phyloP scores from a whole-genome alignment of 1,284 basidiomycete genomes.

The Tremellales sp. region DNA sequence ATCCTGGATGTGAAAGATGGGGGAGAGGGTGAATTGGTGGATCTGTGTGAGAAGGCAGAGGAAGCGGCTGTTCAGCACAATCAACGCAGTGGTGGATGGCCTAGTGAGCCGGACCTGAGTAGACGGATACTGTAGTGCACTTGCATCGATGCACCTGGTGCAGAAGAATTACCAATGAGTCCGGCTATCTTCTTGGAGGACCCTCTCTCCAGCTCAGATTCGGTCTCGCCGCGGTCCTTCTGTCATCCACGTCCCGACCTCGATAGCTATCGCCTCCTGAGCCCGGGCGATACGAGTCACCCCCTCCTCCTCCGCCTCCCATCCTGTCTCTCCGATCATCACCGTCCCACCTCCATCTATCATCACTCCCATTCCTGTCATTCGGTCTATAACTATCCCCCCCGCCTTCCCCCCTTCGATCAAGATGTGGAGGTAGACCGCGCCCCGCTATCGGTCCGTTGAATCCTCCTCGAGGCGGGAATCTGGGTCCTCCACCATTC shows the following conservation, averaged over 20 bases:
- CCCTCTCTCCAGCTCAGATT: constrained; percentile 26
- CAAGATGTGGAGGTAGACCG: neutral
- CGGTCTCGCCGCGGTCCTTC: constrained; percentile 18
- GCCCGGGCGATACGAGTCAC: neutral
- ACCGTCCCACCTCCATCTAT: constrained; percentile 1
- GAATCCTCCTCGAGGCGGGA: neutral
- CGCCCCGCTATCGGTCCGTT: neutral
- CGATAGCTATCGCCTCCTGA: neutral
- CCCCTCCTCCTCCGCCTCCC: neutral
- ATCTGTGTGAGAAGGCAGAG: constrained; percentile 29
- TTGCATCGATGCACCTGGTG: too few relatives aligned
- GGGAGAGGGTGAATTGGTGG: constrained; percentile 17
- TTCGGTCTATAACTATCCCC: neutral
- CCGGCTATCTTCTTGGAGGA: too few relatives aligned
- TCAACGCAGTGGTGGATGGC: constrained; percentile 27
- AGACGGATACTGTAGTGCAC: too few relatives aligned
- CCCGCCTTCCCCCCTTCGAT: neutral
- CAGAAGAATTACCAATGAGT: too few relatives aligned
- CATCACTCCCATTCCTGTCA: constrained; percentile 3
- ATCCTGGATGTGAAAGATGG: constrained; percentile 14
- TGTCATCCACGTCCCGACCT: constrained; percentile 8
- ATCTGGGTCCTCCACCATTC: neutral
- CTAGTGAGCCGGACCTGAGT: constrained; percentile 22
- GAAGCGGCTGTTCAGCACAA: constrained; percentile 21
- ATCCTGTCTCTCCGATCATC: neutral